phyloP scores from a whole-genome alignment of 257 asterid species.

The Salvia hispanica region DNA sequence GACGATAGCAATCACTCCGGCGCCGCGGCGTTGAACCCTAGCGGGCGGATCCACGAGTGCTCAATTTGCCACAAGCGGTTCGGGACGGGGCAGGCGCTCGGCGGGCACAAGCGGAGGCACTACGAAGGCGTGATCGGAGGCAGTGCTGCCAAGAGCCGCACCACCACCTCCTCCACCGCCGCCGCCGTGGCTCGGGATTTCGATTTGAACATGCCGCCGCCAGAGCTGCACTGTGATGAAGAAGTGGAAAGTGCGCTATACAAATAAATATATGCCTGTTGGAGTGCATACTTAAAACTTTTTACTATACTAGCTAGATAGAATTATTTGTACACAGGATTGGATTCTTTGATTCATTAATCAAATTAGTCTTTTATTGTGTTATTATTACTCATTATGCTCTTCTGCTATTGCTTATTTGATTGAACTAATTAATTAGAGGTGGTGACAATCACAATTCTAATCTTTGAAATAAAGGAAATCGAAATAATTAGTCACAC shows the following conservation, averaged over 20 bases:
- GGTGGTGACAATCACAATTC: not conserved
- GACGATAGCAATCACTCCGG: slow-evolving; percentile 42
- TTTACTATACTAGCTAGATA: no score
- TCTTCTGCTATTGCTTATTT: no score
- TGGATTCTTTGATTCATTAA: no score
- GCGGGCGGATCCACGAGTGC: slow-evolving; percentile 76
- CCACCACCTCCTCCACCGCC: slow-evolving; percentile 20
- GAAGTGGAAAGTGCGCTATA: slow-evolving; percentile 62
- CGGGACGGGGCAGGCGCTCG: slow-evolving; percentile 87
- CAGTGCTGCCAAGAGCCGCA: slow-evolving; percentile 40
- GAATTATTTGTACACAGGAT: no score
- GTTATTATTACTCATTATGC: no score
- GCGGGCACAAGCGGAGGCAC: slow-evolving; percentile 96
- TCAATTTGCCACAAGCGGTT: slow-evolving; percentile 63
- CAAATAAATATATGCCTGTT: not conserved
- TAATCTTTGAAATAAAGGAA: not conserved
- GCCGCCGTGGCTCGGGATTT: slow-evolving; percentile 30
- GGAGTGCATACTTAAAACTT: no score
- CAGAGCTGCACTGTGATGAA: slow-evolving; percentile 31
- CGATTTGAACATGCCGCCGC: slow-evolving; percentile 60
- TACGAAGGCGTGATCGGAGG: slow-evolving; percentile 70
- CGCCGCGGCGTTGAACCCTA: slow-evolving; percentile 44
- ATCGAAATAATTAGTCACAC: not conserved
- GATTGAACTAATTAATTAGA: not conserved
- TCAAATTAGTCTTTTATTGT: no score